phyloP scores from a whole-genome alignment of 208 protist genomes.

The Angomonas ambiguus region DNA sequence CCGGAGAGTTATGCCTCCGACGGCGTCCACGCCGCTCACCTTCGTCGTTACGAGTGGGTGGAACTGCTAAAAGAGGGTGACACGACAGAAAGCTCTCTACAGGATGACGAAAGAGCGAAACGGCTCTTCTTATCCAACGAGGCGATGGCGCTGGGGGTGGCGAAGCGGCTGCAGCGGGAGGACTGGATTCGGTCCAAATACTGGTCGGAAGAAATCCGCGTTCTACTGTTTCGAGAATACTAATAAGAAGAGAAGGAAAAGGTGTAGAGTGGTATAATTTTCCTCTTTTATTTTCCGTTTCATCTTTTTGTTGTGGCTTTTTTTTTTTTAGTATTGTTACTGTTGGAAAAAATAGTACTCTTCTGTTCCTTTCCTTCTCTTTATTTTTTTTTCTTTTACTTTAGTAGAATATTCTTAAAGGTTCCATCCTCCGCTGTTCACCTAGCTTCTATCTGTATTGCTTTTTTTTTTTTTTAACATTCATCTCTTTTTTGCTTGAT shows the following conservation, averaged over 20 bases:
- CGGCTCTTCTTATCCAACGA: constrained; percentile 42
- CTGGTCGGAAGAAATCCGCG: constrained; percentile 55
- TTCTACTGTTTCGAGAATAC: constrained; percentile 58
- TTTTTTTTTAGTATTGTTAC: not conserved
- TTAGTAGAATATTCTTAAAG: no score
- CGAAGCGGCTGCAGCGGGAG: constrained; percentile 37
- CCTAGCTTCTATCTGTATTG: constrained; percentile 3
- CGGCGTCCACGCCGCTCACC: constrained; percentile 22
- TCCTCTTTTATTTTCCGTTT: no score
- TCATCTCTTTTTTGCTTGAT: no score
- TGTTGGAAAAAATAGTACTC: no score
- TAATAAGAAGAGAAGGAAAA: not conserved
- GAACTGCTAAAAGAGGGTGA: not conserved
- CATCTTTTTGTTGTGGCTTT: no score
- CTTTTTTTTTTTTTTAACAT: constrained; percentile 5
- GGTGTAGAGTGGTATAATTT: not conserved
- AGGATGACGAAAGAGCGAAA: not conserved
- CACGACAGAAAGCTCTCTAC: not conserved
- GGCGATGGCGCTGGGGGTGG: constrained; percentile 40
- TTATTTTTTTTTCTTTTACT: no score
- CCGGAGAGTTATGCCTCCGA: constrained; percentile 31
- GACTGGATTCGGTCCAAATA: constrained; percentile 72
- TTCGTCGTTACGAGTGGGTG: constrained; percentile 12
- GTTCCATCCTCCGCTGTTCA: no score
- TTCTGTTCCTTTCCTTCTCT: no score